Evolutionary conservation across 2,329 filamentous ascomycete species (phyloP).

Genomic region (Hymenoscyphus fructigenus): DNA sequence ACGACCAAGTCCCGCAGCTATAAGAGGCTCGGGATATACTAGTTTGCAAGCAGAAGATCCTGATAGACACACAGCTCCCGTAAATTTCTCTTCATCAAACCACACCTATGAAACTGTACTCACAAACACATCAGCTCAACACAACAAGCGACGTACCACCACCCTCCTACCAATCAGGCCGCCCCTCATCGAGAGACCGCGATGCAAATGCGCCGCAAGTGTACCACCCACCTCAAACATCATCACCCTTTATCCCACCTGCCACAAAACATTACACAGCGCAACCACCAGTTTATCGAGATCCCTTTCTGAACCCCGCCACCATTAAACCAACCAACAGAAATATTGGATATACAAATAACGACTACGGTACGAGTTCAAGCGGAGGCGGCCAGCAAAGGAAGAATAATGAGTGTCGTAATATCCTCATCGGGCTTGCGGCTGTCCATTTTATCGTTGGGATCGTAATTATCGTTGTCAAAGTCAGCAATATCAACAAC

Average conservation of each 20-base stretch:
- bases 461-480: not conserved
- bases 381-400: not conserved
- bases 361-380: not conserved
- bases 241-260: not conserved
- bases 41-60: not conserved
- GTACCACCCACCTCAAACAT: not conserved
- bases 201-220: not conserved
- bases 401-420: not conserved
- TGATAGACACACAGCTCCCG: not conserved
- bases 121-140: not conserved
- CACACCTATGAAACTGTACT: not conserved
- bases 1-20: not conserved
- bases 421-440: not conserved
- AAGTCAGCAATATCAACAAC: not conserved
- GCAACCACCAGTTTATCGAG: not conserved
- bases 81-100: not conserved
- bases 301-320: not conserved
- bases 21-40: not conserved
- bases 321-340: too few relatives aligned
- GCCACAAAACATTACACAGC: not conserved
- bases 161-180: not conserved
- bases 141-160: not conserved
- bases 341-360: not conserved
- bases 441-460: not conserved
- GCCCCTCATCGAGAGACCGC: not conserved